Conservation (phyloP, 768 basidiomycete species). For the Phaeotremella skinneri region DNA sequence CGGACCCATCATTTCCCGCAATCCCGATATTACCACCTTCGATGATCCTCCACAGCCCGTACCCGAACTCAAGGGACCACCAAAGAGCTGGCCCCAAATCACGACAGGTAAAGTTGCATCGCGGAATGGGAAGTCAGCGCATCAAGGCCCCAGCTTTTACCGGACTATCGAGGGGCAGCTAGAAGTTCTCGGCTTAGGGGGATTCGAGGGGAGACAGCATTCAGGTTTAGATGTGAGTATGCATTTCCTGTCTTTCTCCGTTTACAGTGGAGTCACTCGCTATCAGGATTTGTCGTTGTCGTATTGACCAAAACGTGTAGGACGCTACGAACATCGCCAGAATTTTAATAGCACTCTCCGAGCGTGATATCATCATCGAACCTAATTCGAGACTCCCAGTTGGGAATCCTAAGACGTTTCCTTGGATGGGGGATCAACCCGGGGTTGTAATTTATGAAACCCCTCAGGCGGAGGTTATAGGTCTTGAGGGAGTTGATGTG, state of each 20-base stretch:
- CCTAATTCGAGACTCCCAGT: conserved; percentile 58
- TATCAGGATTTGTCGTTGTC: conserved; percentile 13
- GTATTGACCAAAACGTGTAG: conserved; percentile 52
- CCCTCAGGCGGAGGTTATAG: not conserved
- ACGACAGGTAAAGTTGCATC: conserved; percentile 22
- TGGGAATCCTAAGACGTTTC: not conserved
- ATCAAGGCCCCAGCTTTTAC: conserved; percentile 23
- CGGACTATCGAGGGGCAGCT: conserved; percentile 72
- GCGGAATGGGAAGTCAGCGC: conserved; percentile 21
- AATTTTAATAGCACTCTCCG: conserved; percentile 73
- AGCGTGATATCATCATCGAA: conserved; percentile 64
- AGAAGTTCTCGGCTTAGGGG: conserved; percentile 64
- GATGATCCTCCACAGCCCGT: not conserved
- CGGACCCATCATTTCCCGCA: not conserved
- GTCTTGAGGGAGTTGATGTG: too few relatives aligned
- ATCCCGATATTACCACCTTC: not conserved
- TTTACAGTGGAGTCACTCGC: not conserved
- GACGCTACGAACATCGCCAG: conserved; percentile 86
- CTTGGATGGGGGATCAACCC: not conserved
- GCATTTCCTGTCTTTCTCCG: conserved; percentile 1
- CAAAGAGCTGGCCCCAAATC: not conserved
- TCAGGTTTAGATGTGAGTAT: conserved; percentile 82
- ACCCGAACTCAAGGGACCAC: not conserved
- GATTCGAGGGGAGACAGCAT: conserved; percentile 81
- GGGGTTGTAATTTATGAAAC: not conserved